Evolutionary conservation across 768 basidiomycete species (phyloP).

Genomic region (Paxillus rubicundulus): DNA sequence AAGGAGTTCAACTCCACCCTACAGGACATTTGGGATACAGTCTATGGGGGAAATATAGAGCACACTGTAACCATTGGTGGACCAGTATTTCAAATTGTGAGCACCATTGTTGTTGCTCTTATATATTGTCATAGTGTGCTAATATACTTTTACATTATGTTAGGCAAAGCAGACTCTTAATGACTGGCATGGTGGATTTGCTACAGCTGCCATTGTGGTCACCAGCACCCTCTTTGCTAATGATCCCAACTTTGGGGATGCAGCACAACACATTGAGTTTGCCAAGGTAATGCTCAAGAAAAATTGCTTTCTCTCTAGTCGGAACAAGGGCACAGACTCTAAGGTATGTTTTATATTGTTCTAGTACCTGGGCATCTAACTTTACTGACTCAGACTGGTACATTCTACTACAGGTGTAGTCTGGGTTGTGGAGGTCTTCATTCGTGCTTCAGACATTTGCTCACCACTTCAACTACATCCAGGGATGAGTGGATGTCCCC

Average conservation of each 20-base stretch:
- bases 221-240: not conserved
- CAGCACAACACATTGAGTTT: not conserved
- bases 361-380: not conserved
- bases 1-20: not conserved
- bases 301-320: not conserved
- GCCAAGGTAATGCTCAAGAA: not conserved
- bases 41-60: conserved; percentile 1
- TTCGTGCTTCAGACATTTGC: conserved; percentile 11
- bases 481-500: conserved; percentile 5
- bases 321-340: not conserved
- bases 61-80: not conserved
- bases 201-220: not conserved
- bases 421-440: conserved; percentile 8
- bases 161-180: conserved; percentile 1
- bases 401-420: not conserved
- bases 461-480: conserved; percentile 11
- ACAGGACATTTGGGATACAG: conserved; percentile 6
- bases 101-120: not conserved
- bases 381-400: not conserved
- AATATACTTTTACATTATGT: too few relatives aligned
- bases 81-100: conserved; percentile 1
- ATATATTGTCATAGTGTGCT: not conserved
- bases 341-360: not conserved
- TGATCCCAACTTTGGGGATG: not conserved
- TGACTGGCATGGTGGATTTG: conserved; percentile 1